A percentile compares a stretch with the other conserved stretches of the same genome.
These are phyloP conservation scores for Hyphopichia homilentoma DNA, from an alignment of 805 yeast species.

Conservation along the genomic window DNA sequence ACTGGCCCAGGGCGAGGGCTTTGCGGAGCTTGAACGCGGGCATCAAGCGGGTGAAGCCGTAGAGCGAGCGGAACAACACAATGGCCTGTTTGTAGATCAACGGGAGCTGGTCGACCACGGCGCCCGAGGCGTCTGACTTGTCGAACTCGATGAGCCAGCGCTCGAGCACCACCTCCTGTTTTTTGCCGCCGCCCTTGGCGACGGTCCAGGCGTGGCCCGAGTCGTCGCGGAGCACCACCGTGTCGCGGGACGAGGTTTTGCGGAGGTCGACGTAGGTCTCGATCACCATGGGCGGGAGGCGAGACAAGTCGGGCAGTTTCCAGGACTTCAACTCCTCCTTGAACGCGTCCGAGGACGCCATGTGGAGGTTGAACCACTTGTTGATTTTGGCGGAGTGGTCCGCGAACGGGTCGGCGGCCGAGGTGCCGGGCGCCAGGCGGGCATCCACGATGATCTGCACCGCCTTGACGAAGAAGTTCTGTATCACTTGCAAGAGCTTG, in stretches of 20 bases:
- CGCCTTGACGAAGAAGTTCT: conserved; percentile 63
- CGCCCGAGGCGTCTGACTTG: conserved; percentile 33
- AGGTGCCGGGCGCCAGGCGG: conserved; percentile 26
- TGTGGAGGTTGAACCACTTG: conserved; percentile 63
- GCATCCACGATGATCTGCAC: conserved; percentile 55
- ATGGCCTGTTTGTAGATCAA: conserved; percentile 70
- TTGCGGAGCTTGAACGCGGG: conserved; percentile 66
- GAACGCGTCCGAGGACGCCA: conserved; percentile 29
- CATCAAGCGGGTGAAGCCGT: conserved; percentile 59
- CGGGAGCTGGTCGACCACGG: conserved; percentile 53
- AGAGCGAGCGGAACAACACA: conserved; percentile 68
- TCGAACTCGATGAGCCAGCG: conserved; percentile 90
- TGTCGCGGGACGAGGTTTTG: conserved; percentile 51
- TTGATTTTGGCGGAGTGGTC: conserved; percentile 31
- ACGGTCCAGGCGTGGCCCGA: conserved; percentile 53
- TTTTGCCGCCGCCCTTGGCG: conserved; percentile 53
- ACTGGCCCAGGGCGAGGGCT: conserved; percentile 13
- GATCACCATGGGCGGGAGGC: conserved; percentile 77
- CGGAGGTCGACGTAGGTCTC: conserved; percentile 78
- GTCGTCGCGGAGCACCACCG: conserved; percentile 55
- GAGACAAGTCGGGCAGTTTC: conserved; percentile 44
- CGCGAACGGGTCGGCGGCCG: conserved; percentile 10
- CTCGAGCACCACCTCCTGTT: conserved; percentile 86
- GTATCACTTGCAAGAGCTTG: conserved; percentile 42
- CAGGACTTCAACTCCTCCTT: conserved; percentile 64